Evolutionary conservation across 768 basidiomycete genomes (phyloP), one percentile per base, ranked within the genome.

Genomic region (Phylloporus rhodoxanthus): DNA sequence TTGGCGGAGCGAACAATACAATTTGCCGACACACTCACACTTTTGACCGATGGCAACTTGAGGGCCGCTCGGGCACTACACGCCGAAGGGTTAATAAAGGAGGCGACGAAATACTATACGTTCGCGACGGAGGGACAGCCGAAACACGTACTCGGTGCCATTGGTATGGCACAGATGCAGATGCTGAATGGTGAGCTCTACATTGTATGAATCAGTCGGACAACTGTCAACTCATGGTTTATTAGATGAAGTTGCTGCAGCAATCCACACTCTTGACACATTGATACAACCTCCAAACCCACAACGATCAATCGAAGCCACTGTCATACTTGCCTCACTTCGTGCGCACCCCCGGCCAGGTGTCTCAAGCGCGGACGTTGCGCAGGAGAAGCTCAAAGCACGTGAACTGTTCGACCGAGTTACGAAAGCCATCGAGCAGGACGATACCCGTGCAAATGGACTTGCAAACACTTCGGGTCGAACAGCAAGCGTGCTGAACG

Each of bases 1-100:
- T 73, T 98, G 17, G 93, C 92, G 20, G 96, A 98, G 60, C 80
- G 93, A 45, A 87, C 93, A 0, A 84, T 98, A 34, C 93, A 97
- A 63, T 96, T 89, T 60, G 87, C 94, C 0, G 95, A 98, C 59
- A 91, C 88, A 0, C 73, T 91, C 28, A 77, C 88, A 0, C 72
- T 95, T 14, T 75, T 94, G 25, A 86, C 89, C 1, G 94, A 96
- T 58, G 87, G 92, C 3, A 88, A 92, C 60, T 69, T 94, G 14
- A 78, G 87, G 28, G 84, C 93, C 13, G 95, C 84, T 2, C 81
- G 91, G 15, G 83, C 88, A 3, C 76, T 82, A 13, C 91, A 94
- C 57, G 80, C 81, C 2, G 80, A 87, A 58, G 87, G 84, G 1
- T 73, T 73, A 1, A 58, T 75, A n/a, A 60, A 65, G 7, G 81